These are phyloP conservation scores for Aleurites moluccanus DNA, from an alignment of 441 rosid species.

Conservation along the genomic window DNA sequence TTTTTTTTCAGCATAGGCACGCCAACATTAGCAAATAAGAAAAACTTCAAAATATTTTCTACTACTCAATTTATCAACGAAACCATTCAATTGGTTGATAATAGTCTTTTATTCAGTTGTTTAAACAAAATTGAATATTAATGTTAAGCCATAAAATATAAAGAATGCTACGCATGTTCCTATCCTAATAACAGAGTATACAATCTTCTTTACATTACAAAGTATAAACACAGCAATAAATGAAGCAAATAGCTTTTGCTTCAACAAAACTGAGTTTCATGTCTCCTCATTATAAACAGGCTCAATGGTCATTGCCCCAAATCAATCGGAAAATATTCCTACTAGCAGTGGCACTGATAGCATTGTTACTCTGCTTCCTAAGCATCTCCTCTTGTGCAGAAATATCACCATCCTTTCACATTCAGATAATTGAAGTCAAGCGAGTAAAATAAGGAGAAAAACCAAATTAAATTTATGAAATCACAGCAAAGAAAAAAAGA, in stretches of 20 bases:
- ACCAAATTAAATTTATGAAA: not conserved
- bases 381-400: slow-evolving; percentile 81
- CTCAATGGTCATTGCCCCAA: slow-evolving; percentile 43
- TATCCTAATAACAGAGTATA: not conserved
- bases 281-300: not conserved
- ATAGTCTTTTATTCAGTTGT: not conserved
- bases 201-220: not conserved
- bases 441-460: slow-evolving; percentile 8
- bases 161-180: not conserved
- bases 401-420: slow-evolving; percentile 65
- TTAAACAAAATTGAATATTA: not conserved
- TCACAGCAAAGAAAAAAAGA: not conserved
- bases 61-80: not conserved
- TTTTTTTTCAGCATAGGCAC: not conserved
- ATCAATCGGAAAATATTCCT: slow-evolving; percentile 67
- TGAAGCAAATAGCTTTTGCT: slow-evolving; percentile 22
- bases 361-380: slow-evolving; percentile 57
- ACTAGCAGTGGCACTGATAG: slow-evolving; percentile 59
- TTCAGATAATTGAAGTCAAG: slow-evolving; percentile 7
- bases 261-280: not conserved
- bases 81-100: not conserved
- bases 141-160: not conserved
- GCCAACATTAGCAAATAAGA: not conserved
- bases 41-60: not conserved
- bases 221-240: not conserved